Evolutionary conservation across 169 alveolate species (phyloP).

Genomic region (Neospora caninum): DNA sequence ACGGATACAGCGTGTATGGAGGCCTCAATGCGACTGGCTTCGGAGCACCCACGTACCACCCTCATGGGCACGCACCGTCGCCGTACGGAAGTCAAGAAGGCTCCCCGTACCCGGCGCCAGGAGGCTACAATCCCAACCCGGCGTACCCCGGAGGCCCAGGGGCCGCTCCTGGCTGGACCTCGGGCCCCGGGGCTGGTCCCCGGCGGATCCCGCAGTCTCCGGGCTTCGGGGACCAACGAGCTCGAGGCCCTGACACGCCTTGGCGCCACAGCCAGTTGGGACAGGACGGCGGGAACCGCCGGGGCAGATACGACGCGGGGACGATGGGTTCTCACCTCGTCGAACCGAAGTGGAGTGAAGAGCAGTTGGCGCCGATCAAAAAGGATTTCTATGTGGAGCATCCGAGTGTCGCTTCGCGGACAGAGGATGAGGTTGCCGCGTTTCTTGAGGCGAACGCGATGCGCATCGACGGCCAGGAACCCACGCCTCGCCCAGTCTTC

Average conservation of each 20-base stretch:
- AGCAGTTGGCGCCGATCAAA: slow-evolving; percentile 86
- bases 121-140: background rate
- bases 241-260: background rate
- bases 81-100: background rate
- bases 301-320: background rate
- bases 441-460: slow-evolving; percentile 19
- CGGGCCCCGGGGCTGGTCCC: background rate
- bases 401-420: slow-evolving; percentile 77
- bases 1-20: background rate
- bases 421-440: slow-evolving; percentile 12
- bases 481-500: slow-evolving; percentile 89
- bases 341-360: slow-evolving; percentile 82
- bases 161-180: background rate
- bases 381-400: slow-evolving; percentile 92
- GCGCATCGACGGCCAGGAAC: slow-evolving; percentile 42
- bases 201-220: background rate
- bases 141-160: background rate
- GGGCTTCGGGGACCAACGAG: background rate
- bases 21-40: background rate
- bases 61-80: background rate
- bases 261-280: background rate
- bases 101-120: background rate
- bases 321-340: background rate
- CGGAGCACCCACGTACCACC: background rate
- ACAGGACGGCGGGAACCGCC: slow-evolving; percentile 12